These are phyloP conservation scores for Coprinopsis marcescibilis DNA, from an alignment of 768 basidiomycete species.

Conservation along the genomic window DNA sequence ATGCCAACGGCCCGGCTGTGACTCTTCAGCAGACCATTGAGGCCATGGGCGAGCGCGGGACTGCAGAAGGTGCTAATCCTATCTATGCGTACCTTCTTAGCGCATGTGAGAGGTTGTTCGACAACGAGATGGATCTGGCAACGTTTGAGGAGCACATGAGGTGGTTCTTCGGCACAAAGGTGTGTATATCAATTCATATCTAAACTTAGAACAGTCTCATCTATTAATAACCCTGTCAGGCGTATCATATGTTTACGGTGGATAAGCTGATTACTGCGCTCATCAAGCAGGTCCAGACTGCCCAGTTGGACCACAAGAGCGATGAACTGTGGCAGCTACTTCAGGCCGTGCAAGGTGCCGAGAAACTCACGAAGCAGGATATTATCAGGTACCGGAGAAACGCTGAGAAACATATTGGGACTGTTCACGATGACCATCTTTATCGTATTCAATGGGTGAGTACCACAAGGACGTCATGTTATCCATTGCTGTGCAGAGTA, in stretches of 20 bases:
- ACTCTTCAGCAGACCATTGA: constrained; percentile 65
- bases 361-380: constrained; percentile 53
- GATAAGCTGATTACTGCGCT: constrained; percentile 88
- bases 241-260: constrained; percentile 87
- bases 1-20: constrained; percentile 69
- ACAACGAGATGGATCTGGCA: constrained; percentile 86
- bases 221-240: constrained; percentile 43
- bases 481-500: constrained; percentile 9
- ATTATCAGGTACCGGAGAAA: constrained; percentile 74
- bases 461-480: constrained; percentile 19
- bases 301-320: constrained; percentile 77
- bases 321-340: constrained; percentile 81
- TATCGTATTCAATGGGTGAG: constrained; percentile 79
- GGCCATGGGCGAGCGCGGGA: constrained; percentile 44
- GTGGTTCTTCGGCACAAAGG: constrained; percentile 89
- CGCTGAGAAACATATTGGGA: constrained; percentile 60
- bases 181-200: constrained; percentile 30
- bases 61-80: constrained; percentile 31
- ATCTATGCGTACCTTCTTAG: constrained; percentile 80
- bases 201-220: constrained; percentile 10
- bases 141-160: constrained; percentile 94
- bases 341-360: constrained; percentile 53
- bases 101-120: constrained; percentile 90
- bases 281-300: constrained; percentile 91
- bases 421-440: constrained; percentile 65